Evolutionary conservation across 352 stramenopile genomes (phyloP).

Genomic region (Phytophthora citrophthora): DNA sequence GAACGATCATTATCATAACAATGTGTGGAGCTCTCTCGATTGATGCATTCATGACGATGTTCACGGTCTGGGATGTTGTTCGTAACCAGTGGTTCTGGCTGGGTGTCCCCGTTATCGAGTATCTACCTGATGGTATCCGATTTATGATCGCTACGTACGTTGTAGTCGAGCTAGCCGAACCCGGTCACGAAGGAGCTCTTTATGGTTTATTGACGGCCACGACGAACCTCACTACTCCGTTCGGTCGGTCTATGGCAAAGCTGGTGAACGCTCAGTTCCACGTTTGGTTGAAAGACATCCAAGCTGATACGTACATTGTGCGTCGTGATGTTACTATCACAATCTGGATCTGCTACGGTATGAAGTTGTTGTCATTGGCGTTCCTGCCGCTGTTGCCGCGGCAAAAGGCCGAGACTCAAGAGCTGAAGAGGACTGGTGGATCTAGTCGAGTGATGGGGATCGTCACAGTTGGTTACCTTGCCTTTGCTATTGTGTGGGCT

Average conservation of each 20-base stretch:
- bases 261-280: conserved; percentile 60
- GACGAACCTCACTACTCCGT: conserved; percentile 54
- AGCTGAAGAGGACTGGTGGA: conserved; percentile 46
- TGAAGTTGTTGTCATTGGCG: conserved; percentile 59
- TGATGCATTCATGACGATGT: conserved; percentile 59
- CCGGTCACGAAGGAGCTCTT: conserved; percentile 56
- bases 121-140: conserved; percentile 55
- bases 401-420: conserved; percentile 57
- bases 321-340: conserved; percentile 68
- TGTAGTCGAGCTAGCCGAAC: conserved; percentile 61
- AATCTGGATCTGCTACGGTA: conserved; percentile 61
- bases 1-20: conserved; percentile 46
- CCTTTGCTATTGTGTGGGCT: conserved; percentile 44
- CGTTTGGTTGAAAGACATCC: conserved; percentile 57
- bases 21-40: conserved; percentile 44
- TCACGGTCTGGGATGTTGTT: conserved; percentile 59
- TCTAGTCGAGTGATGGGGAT: conserved; percentile 44
- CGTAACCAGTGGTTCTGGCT: conserved; percentile 75
- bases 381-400: conserved; percentile 58
- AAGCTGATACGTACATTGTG: conserved; percentile 45
- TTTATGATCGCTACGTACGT: conserved; percentile 73
- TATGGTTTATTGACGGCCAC: conserved; percentile 66
- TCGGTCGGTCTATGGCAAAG: conserved; percentile 55
- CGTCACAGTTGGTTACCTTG: conserved; percentile 43
- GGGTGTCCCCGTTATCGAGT: conserved; percentile 54